These are phyloP conservation scores for Lodderomyces orthopsilosis DNA, from an alignment of 1,139 yeast species.

Conservation along the genomic window DNA sequence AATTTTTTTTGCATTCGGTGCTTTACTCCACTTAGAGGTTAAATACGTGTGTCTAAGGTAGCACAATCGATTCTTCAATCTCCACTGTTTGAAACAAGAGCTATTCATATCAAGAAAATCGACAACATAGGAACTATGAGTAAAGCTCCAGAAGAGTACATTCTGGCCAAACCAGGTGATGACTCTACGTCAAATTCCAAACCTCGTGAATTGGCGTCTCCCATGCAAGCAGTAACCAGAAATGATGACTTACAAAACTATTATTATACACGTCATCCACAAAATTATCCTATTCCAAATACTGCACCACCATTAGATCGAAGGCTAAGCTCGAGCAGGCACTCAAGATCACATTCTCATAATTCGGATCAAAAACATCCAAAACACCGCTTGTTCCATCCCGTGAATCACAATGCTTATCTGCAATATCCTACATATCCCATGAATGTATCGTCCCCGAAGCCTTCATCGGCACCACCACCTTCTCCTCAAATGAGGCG, in stretches of 20 bases:
- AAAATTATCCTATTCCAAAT: not conserved
- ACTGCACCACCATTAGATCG: conserved; percentile 4
- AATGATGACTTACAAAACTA: conserved; percentile 1
- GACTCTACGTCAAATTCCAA: not conserved
- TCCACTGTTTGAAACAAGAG: not conserved
- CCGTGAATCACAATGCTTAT: conserved; percentile 12
- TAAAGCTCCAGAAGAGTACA: not conserved
- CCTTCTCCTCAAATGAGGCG: conserved; percentile 3
- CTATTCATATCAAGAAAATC: not conserved
- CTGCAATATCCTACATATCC: conserved; percentile 2
- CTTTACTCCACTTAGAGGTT: not conserved
- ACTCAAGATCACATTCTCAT: conserved; percentile 13
- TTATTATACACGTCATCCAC: conserved; percentile 1
- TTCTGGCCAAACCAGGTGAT: not conserved
- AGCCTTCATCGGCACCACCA: conserved; percentile 7
- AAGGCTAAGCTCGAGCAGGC: not conserved
- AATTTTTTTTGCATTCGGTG: not conserved
- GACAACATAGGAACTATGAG: not conserved
- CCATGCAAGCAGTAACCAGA: conserved; percentile 1
- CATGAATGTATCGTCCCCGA: conserved; percentile 3
- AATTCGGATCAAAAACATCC: conserved; percentile 5
- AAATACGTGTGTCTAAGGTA: no score
- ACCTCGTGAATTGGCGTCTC: not conserved
- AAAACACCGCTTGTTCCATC: conserved; percentile 10
- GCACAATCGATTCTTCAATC: no score